Percentiles rank a stretch among this genome's conserved stretches.
Evolutionary conservation across 768 basidiomycete species (phyloP).

Genomic region (Pulveroboletus frians): DNA sequence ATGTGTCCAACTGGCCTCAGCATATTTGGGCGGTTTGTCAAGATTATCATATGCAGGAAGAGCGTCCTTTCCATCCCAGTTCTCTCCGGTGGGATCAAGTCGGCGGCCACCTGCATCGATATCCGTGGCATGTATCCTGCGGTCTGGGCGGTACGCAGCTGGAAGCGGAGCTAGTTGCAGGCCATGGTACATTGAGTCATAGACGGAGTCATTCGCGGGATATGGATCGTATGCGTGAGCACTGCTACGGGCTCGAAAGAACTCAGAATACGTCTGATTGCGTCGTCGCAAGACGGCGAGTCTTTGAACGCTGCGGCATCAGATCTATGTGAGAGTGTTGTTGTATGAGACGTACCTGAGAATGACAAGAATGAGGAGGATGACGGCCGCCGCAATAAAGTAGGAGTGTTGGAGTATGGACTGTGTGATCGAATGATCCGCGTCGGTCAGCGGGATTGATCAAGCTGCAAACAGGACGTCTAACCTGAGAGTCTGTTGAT

Average conservation of each 20-base stretch:
- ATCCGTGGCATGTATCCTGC: conserved; percentile 32
- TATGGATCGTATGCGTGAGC: conserved; percentile 2
- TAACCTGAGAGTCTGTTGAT: conserved; percentile 13
- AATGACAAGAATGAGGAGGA: conserved; percentile 14
- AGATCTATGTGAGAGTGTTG: not conserved
- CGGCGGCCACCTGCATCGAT: conserved; percentile 40
- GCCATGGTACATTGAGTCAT: conserved; percentile 12
- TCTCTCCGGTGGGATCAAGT: conserved; percentile 27
- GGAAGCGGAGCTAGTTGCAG: conserved; percentile 18
- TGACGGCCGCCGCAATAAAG: conserved; percentile 15
- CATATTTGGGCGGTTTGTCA: conserved; percentile 46
- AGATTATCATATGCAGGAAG: conserved; percentile 44
- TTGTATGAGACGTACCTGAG: conserved; percentile 14
- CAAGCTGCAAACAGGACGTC: not conserved
- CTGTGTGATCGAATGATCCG: conserved; percentile 6
- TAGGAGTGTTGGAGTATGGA: conserved; percentile 20
- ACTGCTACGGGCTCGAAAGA: conserved; percentile 13
- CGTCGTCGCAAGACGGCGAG: conserved; percentile 22
- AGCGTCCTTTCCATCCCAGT: conserved; percentile 38
- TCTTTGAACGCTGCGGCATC: conserved; percentile 6
- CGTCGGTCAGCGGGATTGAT: not conserved
- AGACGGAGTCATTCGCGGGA: not conserved
- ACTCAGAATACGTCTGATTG: conserved; percentile 13
- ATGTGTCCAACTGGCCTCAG: conserved; percentile 18
- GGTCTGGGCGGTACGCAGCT: conserved; percentile 18